Base-by-base conservation (phyloP, 257 asterid genomes). In the Capsicum pubescens region DNA sequence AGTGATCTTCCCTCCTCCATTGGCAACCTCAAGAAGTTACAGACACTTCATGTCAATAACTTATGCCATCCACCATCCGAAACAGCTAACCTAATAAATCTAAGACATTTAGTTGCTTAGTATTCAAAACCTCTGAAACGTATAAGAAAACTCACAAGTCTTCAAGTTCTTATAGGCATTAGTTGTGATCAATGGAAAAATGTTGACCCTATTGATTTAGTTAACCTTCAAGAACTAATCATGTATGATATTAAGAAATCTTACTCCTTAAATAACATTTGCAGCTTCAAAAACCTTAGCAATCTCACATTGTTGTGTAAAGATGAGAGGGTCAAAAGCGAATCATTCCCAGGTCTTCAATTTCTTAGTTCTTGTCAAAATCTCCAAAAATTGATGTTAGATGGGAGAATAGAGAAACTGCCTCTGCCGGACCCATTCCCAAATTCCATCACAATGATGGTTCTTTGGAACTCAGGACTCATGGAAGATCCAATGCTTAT, bases 1-100 rank as follows among this genome's bases (percentile, higher is more conserved):
- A 2, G 2, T 61, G 15, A 17, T 17, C 54, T 82, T 13, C 85
- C 85, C 50, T 57, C 79, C 9, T 50, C 85, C 68, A 82, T 82
- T 39, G 56, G 81, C 39, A 68, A 82, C 52, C 60, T 82, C 36
- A 54, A 54, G 76, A 82, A 69, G 35, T 72, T 82, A 68, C 68
- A 54, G 76, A 82, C 80, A 21, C 19, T 67, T 13, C 19, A 2
- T 67, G 76, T 81, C n/a, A 1, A 36, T 1, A n/a, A 44, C 6
- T 3, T 0, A 16, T 15, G 15, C 26, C 46, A 15, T 5, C 15
- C 42, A 42, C 35, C 84, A 54, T 42, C n/a, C 1, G 46, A 63
- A 63, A 81, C 16, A 81, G 36, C 63, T n/a, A 1, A 63, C 15
- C 84, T 81, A 26, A 44, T 21, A 42, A 81, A 81, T 15, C 35